These are phyloP conservation scores for Calonectria leucothoes DNA, from an alignment of 2,329 filamentous ascomycete genomes.

Conservation along the genomic window DNA sequence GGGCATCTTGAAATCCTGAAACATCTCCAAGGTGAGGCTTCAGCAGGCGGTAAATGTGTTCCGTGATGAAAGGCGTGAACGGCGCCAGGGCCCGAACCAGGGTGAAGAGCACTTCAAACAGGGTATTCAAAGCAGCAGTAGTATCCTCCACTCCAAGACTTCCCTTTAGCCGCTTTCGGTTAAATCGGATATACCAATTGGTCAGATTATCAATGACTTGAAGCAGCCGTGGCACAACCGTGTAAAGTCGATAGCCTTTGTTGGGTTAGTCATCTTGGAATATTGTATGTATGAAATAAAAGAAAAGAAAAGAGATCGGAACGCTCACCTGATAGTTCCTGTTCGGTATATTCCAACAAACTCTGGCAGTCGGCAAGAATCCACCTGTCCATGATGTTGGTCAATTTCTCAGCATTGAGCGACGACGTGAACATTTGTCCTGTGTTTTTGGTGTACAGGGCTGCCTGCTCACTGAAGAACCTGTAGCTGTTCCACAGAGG, in stretches of 20 bases:
- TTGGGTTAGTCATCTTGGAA: conserved; percentile 4
- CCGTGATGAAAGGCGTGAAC: conserved; percentile 95
- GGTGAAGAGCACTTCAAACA: conserved; percentile 94
- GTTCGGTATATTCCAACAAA: conserved; percentile 89
- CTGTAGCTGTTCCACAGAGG: conserved; percentile 98
- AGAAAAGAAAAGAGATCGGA: neutral
- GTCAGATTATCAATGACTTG: conserved; percentile 91
- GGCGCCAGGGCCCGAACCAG: conserved; percentile 89
- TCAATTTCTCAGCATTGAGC: conserved; percentile 64
- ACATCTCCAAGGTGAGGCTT: conserved; percentile 82
- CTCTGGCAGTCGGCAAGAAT: conserved; percentile 94
- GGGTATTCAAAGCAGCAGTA: conserved; percentile 84
- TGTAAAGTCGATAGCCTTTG: conserved; percentile 83
- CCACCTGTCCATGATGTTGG: conserved; percentile 93
- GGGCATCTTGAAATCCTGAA: conserved; percentile 74
- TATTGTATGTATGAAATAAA: conserved; percentile 2
- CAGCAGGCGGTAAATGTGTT: conserved; percentile 82
- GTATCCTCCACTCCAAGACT: conserved; percentile 90
- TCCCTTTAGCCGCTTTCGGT: conserved; percentile 90
- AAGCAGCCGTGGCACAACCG: conserved; percentile 87
- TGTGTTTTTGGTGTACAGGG: conserved; percentile 74
- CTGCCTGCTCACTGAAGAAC: conserved; percentile 92
- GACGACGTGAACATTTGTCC: no score
- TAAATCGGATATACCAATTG: conserved; percentile 98
- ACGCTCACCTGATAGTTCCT: conserved; percentile 83